Base-by-base conservation (phyloP, 495 filamentous ascomycete genomes). In the Neurospora sp. region DNA sequence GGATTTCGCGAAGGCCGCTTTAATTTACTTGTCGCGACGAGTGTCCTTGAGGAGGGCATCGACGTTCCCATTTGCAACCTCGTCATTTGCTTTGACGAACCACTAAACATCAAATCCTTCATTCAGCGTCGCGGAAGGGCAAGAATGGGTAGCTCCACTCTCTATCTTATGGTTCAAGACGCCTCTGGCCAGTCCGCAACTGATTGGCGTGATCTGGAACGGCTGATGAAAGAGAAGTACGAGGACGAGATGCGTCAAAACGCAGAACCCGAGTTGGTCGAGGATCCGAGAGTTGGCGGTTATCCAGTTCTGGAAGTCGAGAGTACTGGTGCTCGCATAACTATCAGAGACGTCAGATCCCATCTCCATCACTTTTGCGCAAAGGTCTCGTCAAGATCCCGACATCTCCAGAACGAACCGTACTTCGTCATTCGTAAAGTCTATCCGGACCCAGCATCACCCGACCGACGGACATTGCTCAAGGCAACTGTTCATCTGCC, bases 31-130 rank as follows among this genome's bases (percentile, higher is more conserved):
- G 82, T 99, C 8, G 88, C 93, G 0, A 98, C 95, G 0, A 92
- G 88, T 76, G 94, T 94, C 1, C 83, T 97, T 0, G 95, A 98
- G 81, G 96, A 99, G 81, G 96, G 95, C 0, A 92, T 99, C 46
- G 95, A 98, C 79, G 87, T 98, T 3, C 90, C 91, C 10, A 89
- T 90, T 8, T 98, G 95, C 79, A 92, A 95, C 76, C 78, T 93
- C 40, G 93, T 98, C 14, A 85, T 97, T n/a, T 96, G 93, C 77
- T 97, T 92, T 77, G 89, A 97, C 74, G 82, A 86, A 46, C 93
- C 93, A 5, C 79, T 83, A 7, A 95, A 91, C 72, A 81, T 97
- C 39, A 95, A 94, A 77, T 92, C 93, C 0, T 97, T 95, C 79
- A 89, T 99, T 20, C 95, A 99, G 79, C 87, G 94, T 27, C 89